A percentile compares a stretch with the other conserved stretches of the same genome.
Conservation (phyloP, 495 filamentous ascomycete genomes). For the Hyaloscypha hepaticicola region DNA sequence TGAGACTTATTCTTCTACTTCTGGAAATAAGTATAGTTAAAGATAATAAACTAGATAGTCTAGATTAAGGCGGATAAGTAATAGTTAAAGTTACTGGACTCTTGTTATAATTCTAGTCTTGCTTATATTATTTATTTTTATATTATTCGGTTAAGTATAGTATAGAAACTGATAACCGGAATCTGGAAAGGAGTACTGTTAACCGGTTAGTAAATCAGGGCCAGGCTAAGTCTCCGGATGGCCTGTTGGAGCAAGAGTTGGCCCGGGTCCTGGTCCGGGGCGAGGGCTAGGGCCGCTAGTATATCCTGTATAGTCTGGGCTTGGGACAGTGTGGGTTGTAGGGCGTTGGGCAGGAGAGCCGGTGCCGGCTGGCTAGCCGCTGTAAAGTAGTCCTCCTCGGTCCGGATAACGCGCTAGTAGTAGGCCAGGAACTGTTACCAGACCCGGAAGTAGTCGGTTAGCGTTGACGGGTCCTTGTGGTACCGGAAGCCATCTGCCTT, state of each 20-base stretch:
- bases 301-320: too few relatives aligned
- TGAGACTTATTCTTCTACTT: too few relatives aligned
- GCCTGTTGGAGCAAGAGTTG: constrained; percentile 14
- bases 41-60: too few relatives aligned
- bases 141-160: constrained; percentile 16
- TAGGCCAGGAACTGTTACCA: too few relatives aligned
- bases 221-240: constrained; percentile 17
- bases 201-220: constrained; percentile 20
- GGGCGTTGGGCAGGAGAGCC: constrained; percentile 4
- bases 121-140: too few relatives aligned
- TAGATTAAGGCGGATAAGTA: neutral
- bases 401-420: too few relatives aligned
- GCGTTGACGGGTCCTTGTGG: neutral
- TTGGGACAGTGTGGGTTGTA: constrained; percentile 6
- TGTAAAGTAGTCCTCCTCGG: too few relatives aligned
- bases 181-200: constrained; percentile 13
- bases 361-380: too few relatives aligned
- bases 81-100: constrained; percentile 22
- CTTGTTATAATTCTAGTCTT: constrained; percentile 13
- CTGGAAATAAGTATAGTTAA: too few relatives aligned
- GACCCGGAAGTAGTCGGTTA: neutral
- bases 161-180: too few relatives aligned
- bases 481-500: neutral
- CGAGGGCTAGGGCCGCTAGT: too few relatives aligned
- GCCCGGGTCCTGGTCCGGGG: too few relatives aligned